phyloP scores from a whole-genome alignment of 345 rosid genomes.

The Syzygium aromaticum region DNA sequence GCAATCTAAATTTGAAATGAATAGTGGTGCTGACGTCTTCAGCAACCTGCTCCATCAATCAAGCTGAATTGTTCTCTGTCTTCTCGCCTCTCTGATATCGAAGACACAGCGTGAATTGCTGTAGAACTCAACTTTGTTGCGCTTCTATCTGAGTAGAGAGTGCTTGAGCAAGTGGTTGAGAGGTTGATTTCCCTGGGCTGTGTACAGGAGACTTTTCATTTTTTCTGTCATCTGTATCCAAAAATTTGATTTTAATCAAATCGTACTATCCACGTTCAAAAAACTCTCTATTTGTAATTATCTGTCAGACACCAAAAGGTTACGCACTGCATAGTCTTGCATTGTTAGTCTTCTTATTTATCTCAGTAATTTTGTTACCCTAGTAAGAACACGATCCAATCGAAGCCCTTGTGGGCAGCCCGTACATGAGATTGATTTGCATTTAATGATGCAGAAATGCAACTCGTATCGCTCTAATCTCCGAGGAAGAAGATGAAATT shows the following conservation, averaged over 20 bases:
- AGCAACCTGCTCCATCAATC: neutral
- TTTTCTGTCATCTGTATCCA: slow-evolving; percentile 9
- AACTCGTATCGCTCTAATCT: neutral
- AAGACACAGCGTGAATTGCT: neutral
- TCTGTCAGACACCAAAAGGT: too few species aligned
- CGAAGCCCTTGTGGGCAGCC: neutral
- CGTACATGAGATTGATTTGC: neutral
- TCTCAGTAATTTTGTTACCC: neutral
- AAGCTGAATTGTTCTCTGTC: neutral
- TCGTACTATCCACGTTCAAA: neutral
- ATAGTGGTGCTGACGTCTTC: neutral
- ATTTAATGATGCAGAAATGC: neutral
- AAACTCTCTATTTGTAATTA: neutral
- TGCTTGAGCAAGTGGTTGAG: slow-evolving; percentile 4
- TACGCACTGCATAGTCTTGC: neutral
- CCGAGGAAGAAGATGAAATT: neutral
- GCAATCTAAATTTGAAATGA: neutral
- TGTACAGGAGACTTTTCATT: slow-evolving; percentile 1
- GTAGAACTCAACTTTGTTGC: neutral
- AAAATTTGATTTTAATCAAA: neutral
- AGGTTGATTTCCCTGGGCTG: slow-evolving; percentile 10
- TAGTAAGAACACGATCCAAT: neutral
- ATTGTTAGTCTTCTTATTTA: neutral
- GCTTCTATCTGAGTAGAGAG: slow-evolving; percentile 1
- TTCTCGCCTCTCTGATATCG: neutral